Evolutionary conservation across 2,329 filamentous ascomycete genomes (phyloP).

Genomic region (Exserohilum turcica): DNA sequence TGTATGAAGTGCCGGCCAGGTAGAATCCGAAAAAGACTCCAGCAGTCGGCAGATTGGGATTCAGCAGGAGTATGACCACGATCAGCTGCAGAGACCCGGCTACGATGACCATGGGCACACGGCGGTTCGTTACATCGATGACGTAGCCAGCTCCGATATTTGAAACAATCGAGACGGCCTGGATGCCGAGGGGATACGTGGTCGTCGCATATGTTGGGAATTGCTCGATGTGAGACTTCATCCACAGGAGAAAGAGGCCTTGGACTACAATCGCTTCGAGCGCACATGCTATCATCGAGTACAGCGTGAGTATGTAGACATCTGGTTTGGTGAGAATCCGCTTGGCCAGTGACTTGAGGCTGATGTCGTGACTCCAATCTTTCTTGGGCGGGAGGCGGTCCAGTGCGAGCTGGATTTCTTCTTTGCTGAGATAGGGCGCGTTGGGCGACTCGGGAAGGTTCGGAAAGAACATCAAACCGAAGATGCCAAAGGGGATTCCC

Average conservation of each 20-base stretch:
- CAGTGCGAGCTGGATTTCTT: constrained; percentile 33
- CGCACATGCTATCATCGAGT: constrained; percentile 45
- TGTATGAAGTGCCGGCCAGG: constrained; percentile 48
- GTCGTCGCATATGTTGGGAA: constrained; percentile 57
- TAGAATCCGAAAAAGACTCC: constrained; percentile 49
- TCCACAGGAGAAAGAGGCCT: constrained; percentile 34
- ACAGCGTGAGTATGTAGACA: constrained; percentile 50
- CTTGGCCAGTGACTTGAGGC: constrained; percentile 27
- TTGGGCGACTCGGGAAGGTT: constrained; percentile 35
- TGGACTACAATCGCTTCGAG: constrained; percentile 44
- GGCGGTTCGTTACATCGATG: constrained; percentile 47
- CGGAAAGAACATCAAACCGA: constrained; percentile 36
- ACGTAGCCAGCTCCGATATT: constrained; percentile 46
- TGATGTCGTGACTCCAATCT: constrained; percentile 33
- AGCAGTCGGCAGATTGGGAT: constrained; percentile 38
- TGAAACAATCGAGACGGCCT: constrained; percentile 62
- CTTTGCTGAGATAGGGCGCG: constrained; percentile 29
- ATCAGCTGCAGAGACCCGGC: constrained; percentile 43
- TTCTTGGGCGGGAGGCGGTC: constrained; percentile 33
- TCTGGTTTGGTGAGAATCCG: constrained; percentile 29
- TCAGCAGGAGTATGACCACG: constrained; percentile 41
- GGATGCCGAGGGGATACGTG: constrained; percentile 63
- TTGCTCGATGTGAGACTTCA: constrained; percentile 25
- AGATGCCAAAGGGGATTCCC: constrained; percentile 38
- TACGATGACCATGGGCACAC: constrained; percentile 45